phyloP scores from a whole-genome alignment of 768 basidiomycete genomes.

The Lactarius vividus region DNA sequence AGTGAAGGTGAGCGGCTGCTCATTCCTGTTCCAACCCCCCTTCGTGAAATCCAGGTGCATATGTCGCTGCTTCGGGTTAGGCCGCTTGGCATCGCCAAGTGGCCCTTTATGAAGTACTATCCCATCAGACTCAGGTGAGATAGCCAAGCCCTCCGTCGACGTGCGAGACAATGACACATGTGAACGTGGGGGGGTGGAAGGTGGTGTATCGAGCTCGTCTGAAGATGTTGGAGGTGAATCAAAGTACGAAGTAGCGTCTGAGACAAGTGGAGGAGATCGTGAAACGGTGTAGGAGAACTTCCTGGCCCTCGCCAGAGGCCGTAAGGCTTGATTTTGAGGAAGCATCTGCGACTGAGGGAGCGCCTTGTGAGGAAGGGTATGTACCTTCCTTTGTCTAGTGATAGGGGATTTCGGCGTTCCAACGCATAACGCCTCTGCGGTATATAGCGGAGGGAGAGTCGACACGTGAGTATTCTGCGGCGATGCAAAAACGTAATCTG shows the following conservation, averaged over 20 bases:
- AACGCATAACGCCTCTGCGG: neutral
- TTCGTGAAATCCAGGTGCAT: neutral
- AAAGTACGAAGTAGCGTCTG: constrained; percentile 6
- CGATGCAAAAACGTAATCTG: neutral
- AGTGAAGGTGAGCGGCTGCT: constrained; percentile 2
- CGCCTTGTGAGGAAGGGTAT: neutral
- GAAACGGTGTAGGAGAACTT: neutral
- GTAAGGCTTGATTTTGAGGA: neutral
- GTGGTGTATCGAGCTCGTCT: constrained; percentile 28
- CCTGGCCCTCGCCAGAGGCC: neutral
- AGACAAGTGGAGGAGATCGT: constrained; percentile 18
- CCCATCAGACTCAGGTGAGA: neutral
- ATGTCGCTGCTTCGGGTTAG: neutral
- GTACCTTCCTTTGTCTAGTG: neutral
- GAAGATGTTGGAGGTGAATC: constrained; percentile 17
- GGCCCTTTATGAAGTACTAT: neutral
- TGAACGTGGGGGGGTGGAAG: constrained; percentile 10
- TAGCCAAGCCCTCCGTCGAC: neutral
- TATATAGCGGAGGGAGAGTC: neutral
- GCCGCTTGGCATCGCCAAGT: neutral
- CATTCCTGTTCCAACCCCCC: neutral
- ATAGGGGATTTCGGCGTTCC: neutral
- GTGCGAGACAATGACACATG: neutral
- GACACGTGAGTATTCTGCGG: neutral
- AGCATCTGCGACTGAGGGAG: neutral